A percentile compares a stretch with the other conserved stretches of the same genome.
phyloP scores from a whole-genome alignment of 345 rosid species.

The Salix purpurea region DNA sequence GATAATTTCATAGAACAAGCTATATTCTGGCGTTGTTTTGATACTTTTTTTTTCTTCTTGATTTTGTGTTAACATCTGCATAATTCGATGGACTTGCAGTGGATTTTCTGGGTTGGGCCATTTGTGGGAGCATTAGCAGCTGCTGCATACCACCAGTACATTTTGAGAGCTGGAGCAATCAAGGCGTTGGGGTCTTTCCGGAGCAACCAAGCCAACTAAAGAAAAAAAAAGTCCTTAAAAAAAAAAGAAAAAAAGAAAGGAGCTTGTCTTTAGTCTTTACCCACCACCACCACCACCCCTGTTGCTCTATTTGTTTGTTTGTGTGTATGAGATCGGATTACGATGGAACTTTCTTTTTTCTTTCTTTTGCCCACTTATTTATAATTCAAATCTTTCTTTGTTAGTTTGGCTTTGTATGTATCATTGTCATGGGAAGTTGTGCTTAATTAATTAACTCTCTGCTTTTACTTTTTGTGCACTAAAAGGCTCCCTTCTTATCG shows the following conservation, averaged over 20 bases:
- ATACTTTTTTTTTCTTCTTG: not conserved
- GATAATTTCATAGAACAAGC: not conserved
- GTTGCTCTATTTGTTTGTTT: constrained; percentile 17
- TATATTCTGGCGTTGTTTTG: not conserved
- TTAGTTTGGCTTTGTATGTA: constrained; percentile 19
- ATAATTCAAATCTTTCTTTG: constrained; percentile 7
- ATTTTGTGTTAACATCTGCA: not conserved
- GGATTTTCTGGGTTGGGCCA: constrained; percentile 79
- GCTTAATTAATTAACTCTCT: not conserved
- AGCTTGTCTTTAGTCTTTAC: constrained; percentile 1
- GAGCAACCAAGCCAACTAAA: constrained; percentile 50
- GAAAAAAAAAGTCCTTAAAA: not conserved
- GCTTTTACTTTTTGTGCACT: not conserved
- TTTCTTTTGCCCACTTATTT: not conserved
- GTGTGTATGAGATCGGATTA: constrained; percentile 24
- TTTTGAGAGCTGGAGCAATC: constrained; percentile 55
- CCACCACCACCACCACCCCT: not conserved
- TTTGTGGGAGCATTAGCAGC: constrained; percentile 70
- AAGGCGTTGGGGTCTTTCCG: constrained; percentile 68
- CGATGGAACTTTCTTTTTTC: not conserved
- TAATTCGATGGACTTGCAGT: constrained; percentile 28
- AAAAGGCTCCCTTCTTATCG: not conserved
- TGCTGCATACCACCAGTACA: constrained; percentile 56
- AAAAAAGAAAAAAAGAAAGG: not conserved
- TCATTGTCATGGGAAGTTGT: constrained; percentile 20